Percentiles rank a stretch among this genome's conserved stretches.
These are phyloP conservation scores for Xylaria flabelliformis DNA, from an alignment of 495 filamentous ascomycete species.

Conservation along the genomic window DNA sequence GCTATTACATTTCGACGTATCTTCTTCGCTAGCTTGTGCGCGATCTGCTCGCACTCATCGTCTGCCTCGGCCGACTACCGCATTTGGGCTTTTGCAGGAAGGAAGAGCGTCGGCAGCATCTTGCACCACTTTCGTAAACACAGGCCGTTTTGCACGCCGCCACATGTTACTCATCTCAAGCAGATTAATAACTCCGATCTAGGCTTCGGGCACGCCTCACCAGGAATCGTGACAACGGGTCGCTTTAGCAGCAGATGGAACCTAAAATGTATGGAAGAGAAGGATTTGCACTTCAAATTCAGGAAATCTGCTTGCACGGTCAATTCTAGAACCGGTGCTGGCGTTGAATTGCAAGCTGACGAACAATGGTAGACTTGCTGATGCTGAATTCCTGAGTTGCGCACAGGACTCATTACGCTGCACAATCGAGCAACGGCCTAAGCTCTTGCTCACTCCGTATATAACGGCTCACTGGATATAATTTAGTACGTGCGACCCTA, in stretches of 20 bases:
- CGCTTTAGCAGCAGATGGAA: background rate
- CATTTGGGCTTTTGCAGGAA: background rate
- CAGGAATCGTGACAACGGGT: background rate
- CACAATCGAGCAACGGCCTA: too few species aligned
- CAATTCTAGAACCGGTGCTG: too few species aligned
- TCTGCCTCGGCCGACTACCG: slow-evolving; percentile 7
- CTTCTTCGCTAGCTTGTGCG: slow-evolving; percentile 10
- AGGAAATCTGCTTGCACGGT: background rate
- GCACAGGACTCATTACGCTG: too few species aligned
- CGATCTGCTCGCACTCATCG: slow-evolving; percentile 11
- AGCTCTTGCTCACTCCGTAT: too few species aligned
- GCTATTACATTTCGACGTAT: background rate
- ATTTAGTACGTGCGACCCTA: too few species aligned
- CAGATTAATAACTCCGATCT: background rate
- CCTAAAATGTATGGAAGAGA: slow-evolving; percentile 19
- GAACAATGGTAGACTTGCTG: too few species aligned
- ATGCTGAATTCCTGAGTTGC: too few species aligned
- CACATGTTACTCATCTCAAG: slow-evolving; percentile 9
- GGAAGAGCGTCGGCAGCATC: slow-evolving; percentile 24
- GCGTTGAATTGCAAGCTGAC: too few species aligned
- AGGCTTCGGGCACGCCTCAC: background rate
- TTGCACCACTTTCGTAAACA: slow-evolving; percentile 13
- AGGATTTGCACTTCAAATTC: slow-evolving; percentile 22
- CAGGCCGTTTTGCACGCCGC: slow-evolving; percentile 14
- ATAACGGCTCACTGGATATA: too few species aligned